Base-by-base conservation (phyloP, 2,329 filamentous ascomycete genomes). In the Botryotinia calthae region DNA sequence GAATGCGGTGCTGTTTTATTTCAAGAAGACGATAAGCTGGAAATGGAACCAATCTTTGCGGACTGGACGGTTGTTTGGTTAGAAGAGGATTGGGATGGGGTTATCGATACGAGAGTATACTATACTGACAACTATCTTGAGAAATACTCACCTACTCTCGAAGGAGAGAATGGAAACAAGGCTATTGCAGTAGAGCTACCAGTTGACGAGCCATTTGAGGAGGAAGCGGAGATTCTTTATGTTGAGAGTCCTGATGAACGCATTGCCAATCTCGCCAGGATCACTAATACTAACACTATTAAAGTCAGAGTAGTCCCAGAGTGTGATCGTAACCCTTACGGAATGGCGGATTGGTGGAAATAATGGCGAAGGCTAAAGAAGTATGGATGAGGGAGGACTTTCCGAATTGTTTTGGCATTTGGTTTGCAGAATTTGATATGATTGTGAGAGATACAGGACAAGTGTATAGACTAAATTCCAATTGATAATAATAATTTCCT, bases 41-140 rank as follows among this genome's bases (percentile, higher is more conserved):
- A 34, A 46, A 28, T 37, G 40, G 37, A 59, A 16, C 65, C 65
- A 8, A 16, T 42, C 1, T 58, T 74, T 42, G 59, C 44, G 18
- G 70, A 72, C 34, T 62, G 37, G 42, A 72, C 59, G 2, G 40
- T 63, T 9, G 68, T 51, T 46, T 70, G 67, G 67, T 46, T 63
- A 5, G 58, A 59, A 34, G 22, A 63, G 54, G 40, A 63, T 22
- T 70, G 67, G 67, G 40, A 70, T 70, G 67, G 67, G 18, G 25
- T n/a, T 9, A 40, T 56, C 31, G 48, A 68, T 28, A 68, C 65
- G 10, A 68, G 48, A 56, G 14, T 20, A 1, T 40, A 42, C 3
- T 42, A 68, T 44, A 67, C 64, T 2, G 34, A 67, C 9, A n/a
- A 67, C 9, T 54, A 61, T 44, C 56, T 44, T 14, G 40, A 62